phyloP scores from a whole-genome alignment of 1,284 basidiomycete genomes.

The Cutaneotrichosporon arboriforme region DNA sequence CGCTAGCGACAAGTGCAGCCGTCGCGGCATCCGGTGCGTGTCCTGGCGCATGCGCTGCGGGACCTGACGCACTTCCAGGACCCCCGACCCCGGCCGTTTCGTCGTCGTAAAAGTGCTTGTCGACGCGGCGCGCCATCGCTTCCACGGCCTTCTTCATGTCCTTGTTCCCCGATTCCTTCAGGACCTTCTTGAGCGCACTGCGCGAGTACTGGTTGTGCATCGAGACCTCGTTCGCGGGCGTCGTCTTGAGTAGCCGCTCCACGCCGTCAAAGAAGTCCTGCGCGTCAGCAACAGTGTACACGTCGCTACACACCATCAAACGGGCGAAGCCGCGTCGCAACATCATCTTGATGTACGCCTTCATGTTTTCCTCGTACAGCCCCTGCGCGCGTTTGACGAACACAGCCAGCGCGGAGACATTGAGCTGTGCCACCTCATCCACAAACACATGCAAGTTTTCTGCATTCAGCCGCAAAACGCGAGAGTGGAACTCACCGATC shows the following conservation, averaged over 20 bases:
- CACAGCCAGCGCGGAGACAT: conserved; percentile 55
- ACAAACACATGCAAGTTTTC: conserved; percentile 96
- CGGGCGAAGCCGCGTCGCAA: conserved; percentile 79
- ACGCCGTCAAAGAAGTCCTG: conserved; percentile 93
- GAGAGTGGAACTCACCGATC: conserved; percentile 62
- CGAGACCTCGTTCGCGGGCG: conserved; percentile 65
- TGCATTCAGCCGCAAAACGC: conserved; percentile 37
- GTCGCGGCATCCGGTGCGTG: conserved; percentile 32
- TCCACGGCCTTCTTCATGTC: conserved; percentile 81
- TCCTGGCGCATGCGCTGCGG: not conserved
- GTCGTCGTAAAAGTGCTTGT: conserved; percentile 73
- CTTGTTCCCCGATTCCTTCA: conserved; percentile 80
- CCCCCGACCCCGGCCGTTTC: conserved; percentile 17
- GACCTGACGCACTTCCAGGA: not conserved
- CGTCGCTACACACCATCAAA: conserved; percentile 64
- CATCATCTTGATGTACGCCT: conserved; percentile 78
- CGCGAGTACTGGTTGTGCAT: conserved; percentile 73
- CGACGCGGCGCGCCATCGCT: conserved; percentile 79
- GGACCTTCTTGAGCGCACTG: conserved; percentile 70
- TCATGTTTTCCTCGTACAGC: conserved; percentile 82
- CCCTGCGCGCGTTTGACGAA: conserved; percentile 71
- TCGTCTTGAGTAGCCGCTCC: conserved; percentile 75
- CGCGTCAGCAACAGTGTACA: not conserved
- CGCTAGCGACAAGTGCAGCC: conserved; percentile 67
- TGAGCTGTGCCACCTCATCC: conserved; percentile 66